These are phyloP conservation scores for Trichoderma aggressivum DNA, from an alignment of 2,329 filamentous ascomycete genomes.

Conservation along the genomic window DNA sequence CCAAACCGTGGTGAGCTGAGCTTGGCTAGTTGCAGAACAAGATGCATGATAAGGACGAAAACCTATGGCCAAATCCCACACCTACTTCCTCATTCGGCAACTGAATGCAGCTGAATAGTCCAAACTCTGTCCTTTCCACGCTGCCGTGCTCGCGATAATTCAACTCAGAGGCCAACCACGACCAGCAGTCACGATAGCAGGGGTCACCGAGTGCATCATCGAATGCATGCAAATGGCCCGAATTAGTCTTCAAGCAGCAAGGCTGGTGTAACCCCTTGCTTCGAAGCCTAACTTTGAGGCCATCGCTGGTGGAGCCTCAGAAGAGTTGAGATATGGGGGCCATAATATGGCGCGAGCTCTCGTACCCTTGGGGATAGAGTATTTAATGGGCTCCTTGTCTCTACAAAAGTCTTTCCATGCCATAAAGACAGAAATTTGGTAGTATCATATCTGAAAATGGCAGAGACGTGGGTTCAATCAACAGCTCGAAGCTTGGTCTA, in stretches of 20 bases:
- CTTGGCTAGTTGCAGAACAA: neutral
- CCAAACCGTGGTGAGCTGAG: neutral
- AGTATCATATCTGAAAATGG: neutral
- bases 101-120: neutral
- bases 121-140: neutral
- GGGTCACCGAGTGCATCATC: neutral
- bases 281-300: neutral
- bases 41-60: neutral
- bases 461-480: constrained; percentile 20
- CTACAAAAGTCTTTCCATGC: neutral
- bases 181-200: neutral
- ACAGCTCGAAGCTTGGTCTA: constrained; percentile 12
- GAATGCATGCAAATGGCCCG: neutral
- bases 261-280: neutral
- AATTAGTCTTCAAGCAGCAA: neutral
- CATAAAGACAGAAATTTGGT: neutral
- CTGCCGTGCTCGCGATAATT: neutral
- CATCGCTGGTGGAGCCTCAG: neutral
- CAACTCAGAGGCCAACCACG: neutral
- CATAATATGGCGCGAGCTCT: neutral
- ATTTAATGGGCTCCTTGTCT: neutral
- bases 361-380: neutral
- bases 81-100: neutral
- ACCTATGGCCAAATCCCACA: neutral
- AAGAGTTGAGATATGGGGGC: neutral